phyloP scores from a whole-genome alignment of 169 alveolate species.

The Plasmodium gonderi region DNA sequence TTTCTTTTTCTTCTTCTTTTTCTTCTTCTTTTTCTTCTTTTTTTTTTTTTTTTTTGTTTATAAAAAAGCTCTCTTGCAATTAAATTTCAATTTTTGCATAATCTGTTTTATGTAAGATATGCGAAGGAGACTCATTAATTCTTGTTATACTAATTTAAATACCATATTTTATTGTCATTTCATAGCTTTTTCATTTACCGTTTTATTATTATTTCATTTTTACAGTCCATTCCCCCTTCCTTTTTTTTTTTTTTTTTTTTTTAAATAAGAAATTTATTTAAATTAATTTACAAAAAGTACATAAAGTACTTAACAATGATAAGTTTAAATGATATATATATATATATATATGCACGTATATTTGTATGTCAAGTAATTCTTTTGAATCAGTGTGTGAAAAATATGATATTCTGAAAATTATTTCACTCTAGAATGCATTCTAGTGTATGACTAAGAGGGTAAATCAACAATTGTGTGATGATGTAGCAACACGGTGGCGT shows the following conservation, averaged over 20 bases:
- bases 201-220: not conserved
- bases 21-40: not conserved
- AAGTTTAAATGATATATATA: not conserved
- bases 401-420: not conserved
- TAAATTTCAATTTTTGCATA: not conserved
- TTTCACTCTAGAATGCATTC: not conserved
- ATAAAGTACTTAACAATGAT: not conserved
- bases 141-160: constrained; percentile 1
- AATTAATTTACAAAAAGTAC: constrained; percentile 31
- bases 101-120: constrained; percentile 18
- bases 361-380: constrained; percentile 29
- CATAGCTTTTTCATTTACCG: not conserved
- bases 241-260: not conserved
- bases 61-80: no score
- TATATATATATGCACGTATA: no score
- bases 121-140: constrained; percentile 34
- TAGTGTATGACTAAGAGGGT: not conserved
- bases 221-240: not conserved
- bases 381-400: not conserved
- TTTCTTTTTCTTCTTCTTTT: not conserved
- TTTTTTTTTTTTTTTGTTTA: not conserved
- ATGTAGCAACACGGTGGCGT: not conserved
- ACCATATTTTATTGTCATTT: constrained; percentile 3
- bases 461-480: not conserved
- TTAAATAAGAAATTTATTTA: constrained; percentile 4